A percentile compares a stretch with the other conserved stretches of the same genome.
Evolutionary conservation across 164 flowering plant species (phyloP).

Genomic region (Piper betle): DNA sequence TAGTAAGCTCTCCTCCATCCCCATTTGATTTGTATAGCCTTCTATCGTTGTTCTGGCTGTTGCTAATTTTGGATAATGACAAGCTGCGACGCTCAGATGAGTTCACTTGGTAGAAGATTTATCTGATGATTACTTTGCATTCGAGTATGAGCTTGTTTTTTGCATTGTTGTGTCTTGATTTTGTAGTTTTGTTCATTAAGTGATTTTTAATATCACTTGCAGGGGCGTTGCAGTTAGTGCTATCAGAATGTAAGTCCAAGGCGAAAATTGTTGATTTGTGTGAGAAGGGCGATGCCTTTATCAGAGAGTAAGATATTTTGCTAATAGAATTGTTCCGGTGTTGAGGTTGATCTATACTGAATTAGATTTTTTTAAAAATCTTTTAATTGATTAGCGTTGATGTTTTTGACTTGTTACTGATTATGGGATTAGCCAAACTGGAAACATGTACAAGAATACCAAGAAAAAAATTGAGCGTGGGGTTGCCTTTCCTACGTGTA

Average conservation of each 20-base stretch:
- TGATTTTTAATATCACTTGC: slow-evolving; percentile 7
- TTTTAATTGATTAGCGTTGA: not conserved
- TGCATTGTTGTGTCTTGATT: too few relatives aligned
- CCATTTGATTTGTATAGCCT: too few relatives aligned
- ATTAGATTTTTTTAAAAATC: not conserved
- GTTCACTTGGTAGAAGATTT: too few relatives aligned
- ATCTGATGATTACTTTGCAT: too few relatives aligned
- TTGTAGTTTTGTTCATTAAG: not conserved
- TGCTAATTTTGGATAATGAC: too few relatives aligned
- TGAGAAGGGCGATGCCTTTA: slow-evolving; percentile 76
- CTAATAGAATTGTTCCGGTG: not conserved
- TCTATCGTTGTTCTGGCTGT: too few relatives aligned
- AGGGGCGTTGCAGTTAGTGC: slow-evolving; percentile 82
- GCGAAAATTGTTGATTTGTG: slow-evolving; percentile 80
- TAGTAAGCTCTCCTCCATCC: slow-evolving; percentile 21
- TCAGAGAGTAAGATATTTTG: slow-evolving; percentile 51
- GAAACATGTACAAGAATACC: slow-evolving; percentile 78
- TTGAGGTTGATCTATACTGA: not conserved
- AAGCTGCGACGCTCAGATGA: too few relatives aligned
- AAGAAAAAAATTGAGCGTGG: slow-evolving; percentile 96
- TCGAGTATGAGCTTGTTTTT: too few relatives aligned
- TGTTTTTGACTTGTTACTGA: not conserved
- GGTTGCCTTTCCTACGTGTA: slow-evolving; percentile 85
- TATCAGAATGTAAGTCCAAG: slow-evolving; percentile 74
- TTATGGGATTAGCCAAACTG: slow-evolving; percentile 56